Conservation (phyloP, 2,329 filamentous ascomycete genomes). For the Teratosphaeriaceae sp. region DNA sequence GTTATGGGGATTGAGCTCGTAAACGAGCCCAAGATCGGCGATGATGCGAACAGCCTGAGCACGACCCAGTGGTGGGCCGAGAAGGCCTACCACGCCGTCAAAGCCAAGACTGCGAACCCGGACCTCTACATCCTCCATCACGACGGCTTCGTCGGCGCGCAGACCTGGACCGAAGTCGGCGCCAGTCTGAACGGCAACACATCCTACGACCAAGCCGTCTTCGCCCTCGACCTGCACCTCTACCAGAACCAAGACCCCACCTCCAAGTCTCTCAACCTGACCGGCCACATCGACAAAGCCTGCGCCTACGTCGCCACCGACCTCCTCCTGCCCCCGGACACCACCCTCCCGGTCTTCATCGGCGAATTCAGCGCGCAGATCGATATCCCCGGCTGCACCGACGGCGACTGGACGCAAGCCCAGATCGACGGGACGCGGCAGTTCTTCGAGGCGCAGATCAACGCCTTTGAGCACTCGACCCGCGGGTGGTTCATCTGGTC, state of each 20-base stretch:
- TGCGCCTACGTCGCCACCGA: conserved; percentile 30
- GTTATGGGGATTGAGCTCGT: conserved; percentile 39
- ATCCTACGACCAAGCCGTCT: conserved; percentile 24
- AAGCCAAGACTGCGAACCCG: conserved; percentile 24
- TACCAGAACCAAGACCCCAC: conserved; percentile 37
- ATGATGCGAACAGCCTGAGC: conserved; percentile 29
- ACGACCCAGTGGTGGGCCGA: conserved; percentile 31
- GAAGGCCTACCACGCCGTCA: conserved; percentile 30
- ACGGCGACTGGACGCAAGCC: conserved; percentile 30
- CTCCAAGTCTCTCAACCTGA: conserved; percentile 33
- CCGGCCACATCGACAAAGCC: conserved; percentile 36
- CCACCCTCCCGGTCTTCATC: conserved; percentile 33
- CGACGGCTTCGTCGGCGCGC: conserved; percentile 30
- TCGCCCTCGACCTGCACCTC: conserved; percentile 39
- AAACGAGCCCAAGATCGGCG: conserved; percentile 36
- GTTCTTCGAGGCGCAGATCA: conserved; percentile 40
- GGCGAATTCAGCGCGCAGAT: conserved; percentile 41
- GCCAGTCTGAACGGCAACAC: conserved; percentile 16
- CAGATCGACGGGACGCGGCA: conserved; percentile 25
- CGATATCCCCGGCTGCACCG: conserved; percentile 38
- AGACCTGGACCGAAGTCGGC: conserved; percentile 26
- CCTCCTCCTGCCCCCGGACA: conserved; percentile 29
- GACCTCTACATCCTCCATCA: conserved; percentile 35
- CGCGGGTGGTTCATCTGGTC: conserved; percentile 41
- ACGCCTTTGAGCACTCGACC: conserved; percentile 35